These are phyloP conservation scores for Lentinula raphanica DNA, from an alignment of 768 basidiomycete genomes.

Conservation along the genomic window DNA sequence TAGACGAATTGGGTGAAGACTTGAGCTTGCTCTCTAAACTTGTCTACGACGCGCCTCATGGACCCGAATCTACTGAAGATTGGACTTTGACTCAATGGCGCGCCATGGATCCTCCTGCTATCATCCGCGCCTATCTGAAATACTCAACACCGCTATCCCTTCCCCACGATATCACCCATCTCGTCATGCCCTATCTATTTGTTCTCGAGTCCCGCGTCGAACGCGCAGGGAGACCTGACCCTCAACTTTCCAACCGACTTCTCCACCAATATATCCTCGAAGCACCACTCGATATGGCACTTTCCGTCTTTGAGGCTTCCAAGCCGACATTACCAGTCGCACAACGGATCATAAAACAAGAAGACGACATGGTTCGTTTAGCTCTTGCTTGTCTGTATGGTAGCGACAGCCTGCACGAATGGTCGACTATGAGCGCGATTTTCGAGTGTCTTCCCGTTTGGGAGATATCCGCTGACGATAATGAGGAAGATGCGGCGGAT, in stretches of 20 bases:
- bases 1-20: slow-evolving; percentile 90
- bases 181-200: slow-evolving; percentile 90
- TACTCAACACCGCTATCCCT: slow-evolving; percentile 65
- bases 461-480: slow-evolving; percentile 55
- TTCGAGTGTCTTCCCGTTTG: slow-evolving; percentile 97
- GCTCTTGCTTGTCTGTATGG: slow-evolving; percentile 90
- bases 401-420: slow-evolving; percentile 61
- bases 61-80: slow-evolving; percentile 42
- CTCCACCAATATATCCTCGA: slow-evolving; percentile 70
- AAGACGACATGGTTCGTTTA: slow-evolving; percentile 79
- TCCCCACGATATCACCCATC: slow-evolving; percentile 59
- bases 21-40: slow-evolving; percentile 81
- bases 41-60: slow-evolving; percentile 71
- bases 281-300: slow-evolving; percentile 61
- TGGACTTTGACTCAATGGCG: slow-evolving; percentile 79
- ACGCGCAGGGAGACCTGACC: slow-evolving; percentile 68
- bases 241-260: slow-evolving; percentile 54
- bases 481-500: slow-evolving; percentile 71
- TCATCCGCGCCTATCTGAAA: slow-evolving; percentile 72
- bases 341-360: slow-evolving; percentile 72
- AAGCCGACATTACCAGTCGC: slow-evolving; percentile 77
- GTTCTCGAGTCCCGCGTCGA: slow-evolving; percentile 88
- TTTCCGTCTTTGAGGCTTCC: slow-evolving; percentile 81
- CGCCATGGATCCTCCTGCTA: slow-evolving; percentile 54
- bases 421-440: slow-evolving; percentile 83